phyloP scores from a whole-genome alignment of 1,139 yeast species.

The Martiniozyma asiatica region DNA sequence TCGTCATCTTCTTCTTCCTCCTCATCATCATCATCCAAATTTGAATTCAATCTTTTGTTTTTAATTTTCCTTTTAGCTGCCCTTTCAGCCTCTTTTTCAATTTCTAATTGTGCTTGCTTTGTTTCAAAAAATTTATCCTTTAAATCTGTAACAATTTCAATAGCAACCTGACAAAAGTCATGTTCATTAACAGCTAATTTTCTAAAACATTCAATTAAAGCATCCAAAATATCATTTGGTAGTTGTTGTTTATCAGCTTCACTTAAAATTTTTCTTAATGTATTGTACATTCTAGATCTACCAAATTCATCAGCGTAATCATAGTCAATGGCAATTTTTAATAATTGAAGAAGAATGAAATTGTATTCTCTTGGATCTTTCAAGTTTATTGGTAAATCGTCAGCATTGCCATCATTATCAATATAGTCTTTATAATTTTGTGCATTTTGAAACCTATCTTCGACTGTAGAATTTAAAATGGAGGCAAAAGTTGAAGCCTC shows the following conservation, averaged over 20 bases:
- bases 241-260: constrained; percentile 34
- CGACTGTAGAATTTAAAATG: constrained; percentile 41
- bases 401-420: background rate
- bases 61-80: constrained; percentile 7
- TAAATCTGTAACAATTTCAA: constrained; percentile 79
- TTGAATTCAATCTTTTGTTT: too few relatives aligned
- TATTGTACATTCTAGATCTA: constrained; percentile 66
- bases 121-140: constrained; percentile 59
- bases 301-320: constrained; percentile 92
- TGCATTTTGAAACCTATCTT: constrained; percentile 29
- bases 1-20: constrained; percentile 19
- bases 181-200: constrained; percentile 67
- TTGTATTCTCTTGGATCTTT: constrained; percentile 46
- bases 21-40: constrained; percentile 19
- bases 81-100: constrained; percentile 17
- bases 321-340: constrained; percentile 54
- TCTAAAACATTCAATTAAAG: constrained; percentile 53
- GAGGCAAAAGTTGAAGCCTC: constrained; percentile 67
- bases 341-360: constrained; percentile 64
- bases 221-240: constrained; percentile 30
- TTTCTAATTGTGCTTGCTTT: constrained; percentile 17
- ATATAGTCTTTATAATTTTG: background rate
- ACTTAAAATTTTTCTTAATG: constrained; percentile 51
- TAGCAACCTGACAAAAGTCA: constrained; percentile 73
- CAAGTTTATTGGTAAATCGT: background rate